Evolutionary conservation across 1,284 basidiomycete genomes (phyloP).

Genomic region (Melanopsichium pennsylvanicum): DNA sequence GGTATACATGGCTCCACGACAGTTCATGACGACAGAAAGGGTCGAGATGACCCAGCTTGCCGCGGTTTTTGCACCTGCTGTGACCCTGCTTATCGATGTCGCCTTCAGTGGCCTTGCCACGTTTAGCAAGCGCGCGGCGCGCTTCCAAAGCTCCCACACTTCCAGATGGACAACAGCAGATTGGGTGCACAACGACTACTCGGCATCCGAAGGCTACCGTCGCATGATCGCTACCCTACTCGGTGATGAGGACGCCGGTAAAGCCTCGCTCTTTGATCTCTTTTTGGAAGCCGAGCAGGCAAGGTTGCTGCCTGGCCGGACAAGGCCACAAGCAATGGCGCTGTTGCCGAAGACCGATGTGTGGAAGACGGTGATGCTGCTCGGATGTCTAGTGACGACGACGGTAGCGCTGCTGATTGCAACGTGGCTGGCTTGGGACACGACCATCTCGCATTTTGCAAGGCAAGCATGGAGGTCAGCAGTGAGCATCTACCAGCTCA

Average conservation of each 20-base stretch:
- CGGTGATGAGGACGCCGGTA: slow-evolving; percentile 15
- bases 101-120: slow-evolving; percentile 8
- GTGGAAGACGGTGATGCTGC: slow-evolving; percentile 24
- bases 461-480: slow-evolving; percentile 30
- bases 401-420: slow-evolving; percentile 19
- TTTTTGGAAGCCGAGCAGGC: slow-evolving; percentile 16
- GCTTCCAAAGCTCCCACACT: slow-evolving; percentile 20
- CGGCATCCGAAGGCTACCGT: slow-evolving; percentile 40
- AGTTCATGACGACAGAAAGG: slow-evolving; percentile 35
- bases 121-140: slow-evolving; percentile 23
- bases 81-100: slow-evolving; percentile 29
- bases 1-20: slow-evolving; percentile 21
- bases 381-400: slow-evolving; percentile 22
- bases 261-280: slow-evolving; percentile 28
- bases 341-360: slow-evolving; percentile 10
- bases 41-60: slow-evolving; percentile 41
- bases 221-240: slow-evolving; percentile 33
- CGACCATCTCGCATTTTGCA: slow-evolving; percentile 29
- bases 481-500: slow-evolving; percentile 26
- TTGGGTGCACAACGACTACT: slow-evolving; percentile 39
- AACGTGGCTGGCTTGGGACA: slow-evolving; percentile 27
- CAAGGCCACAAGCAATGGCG: slow-evolving; percentile 30
- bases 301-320: slow-evolving; percentile 30
- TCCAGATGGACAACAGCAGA: slow-evolving; percentile 32
- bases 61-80: slow-evolving; percentile 28